These are phyloP conservation scores for Ogataea hybrid DNA, from an alignment of 1,139 yeast genomes.

Conservation along the genomic window DNA sequence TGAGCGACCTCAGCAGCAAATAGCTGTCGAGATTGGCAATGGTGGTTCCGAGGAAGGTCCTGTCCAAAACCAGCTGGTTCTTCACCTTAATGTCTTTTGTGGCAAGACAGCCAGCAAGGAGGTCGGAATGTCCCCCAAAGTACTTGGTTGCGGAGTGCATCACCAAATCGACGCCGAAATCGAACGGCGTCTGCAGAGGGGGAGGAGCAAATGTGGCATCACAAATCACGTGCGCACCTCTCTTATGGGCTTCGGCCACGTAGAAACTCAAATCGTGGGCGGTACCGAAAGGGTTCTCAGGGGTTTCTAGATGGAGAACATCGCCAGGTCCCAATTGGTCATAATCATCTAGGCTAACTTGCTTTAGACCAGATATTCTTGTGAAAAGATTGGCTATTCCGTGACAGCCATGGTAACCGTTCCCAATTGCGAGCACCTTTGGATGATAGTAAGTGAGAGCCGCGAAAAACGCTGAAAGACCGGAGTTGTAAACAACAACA, in stretches of 20 bases:
- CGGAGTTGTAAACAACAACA: slow-evolving; percentile 70
- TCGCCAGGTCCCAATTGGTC: slow-evolving; percentile 62
- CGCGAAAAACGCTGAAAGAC: slow-evolving; percentile 79
- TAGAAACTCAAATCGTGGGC: slow-evolving; percentile 57
- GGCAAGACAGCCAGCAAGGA: slow-evolving; percentile 75
- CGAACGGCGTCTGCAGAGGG: slow-evolving; percentile 77
- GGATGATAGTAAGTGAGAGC: slow-evolving; percentile 73
- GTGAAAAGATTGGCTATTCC: slow-evolving; percentile 63
- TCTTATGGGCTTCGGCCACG: slow-evolving; percentile 67
- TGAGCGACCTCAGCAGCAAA: slow-evolving; percentile 70
- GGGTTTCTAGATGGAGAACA: slow-evolving; percentile 80
- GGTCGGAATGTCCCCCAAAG: slow-evolving; percentile 93
- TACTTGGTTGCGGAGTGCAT: slow-evolving; percentile 91
- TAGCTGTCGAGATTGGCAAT: slow-evolving; percentile 76
- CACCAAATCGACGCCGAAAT: slow-evolving; percentile 76
- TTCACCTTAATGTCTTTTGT: slow-evolving; percentile 52
- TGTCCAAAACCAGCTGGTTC: slow-evolving; percentile 50
- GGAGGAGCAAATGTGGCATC: slow-evolving; percentile 96
- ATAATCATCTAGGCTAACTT: slow-evolving; percentile 50
- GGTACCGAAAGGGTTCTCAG: slow-evolving; percentile 78
- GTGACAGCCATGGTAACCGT: slow-evolving; percentile 83
- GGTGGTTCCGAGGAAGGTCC: slow-evolving; percentile 72
- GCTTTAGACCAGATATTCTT: slow-evolving; percentile 58
- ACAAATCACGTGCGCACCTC: slow-evolving; percentile 71
- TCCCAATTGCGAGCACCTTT: slow-evolving; percentile 68